Evolutionary conservation across 2,329 filamentous ascomycete species (phyloP), one percentile per base, ranked within the genome.

Genomic region (Albophoma yamanashiensis): DNA sequence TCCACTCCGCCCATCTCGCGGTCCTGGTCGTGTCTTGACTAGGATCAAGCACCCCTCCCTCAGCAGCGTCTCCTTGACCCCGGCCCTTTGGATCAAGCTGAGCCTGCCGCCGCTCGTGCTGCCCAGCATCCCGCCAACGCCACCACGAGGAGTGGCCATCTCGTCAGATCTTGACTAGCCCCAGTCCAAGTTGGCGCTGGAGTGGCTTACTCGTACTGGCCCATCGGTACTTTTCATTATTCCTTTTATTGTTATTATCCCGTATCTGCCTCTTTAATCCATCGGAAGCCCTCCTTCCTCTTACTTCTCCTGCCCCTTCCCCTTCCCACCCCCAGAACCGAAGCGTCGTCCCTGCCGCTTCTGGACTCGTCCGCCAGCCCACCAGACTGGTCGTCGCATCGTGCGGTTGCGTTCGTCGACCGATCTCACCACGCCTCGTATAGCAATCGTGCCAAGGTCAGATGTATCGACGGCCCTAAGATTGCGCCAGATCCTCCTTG

Each of bases 381-480:
- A 39, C 36, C 31, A 39, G 27, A 36, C 45, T 50, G 25, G 45
- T 50, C 45, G 45, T 31, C 36, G 39, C 25, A 27, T 56, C 50
- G 25, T 53, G 43, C 40, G 31, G 43, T 40, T 34, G 36, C 52
- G 25, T n/a, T 27, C 55, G 55, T 57, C 45, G 25, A 50, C 45
- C 45, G 45, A 50, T 50, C 45, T 31, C 45, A 50, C 12, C 25
- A 15, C 45, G 45, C 45, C 25, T 50, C 25, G 45, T 31, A 3
- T 27, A 50, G 25, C 45, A 50, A 31, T 50, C 45, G 45, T 62
- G 64, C 62, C 67, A 71, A 70, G 68, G 42, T 68, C 70, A 71
- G 70, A 73, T 74, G 71, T 68, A 72, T 73, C 71, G 67, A 69
- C 65, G 67, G 65, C 65, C 69, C 67, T 73, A 72, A 43, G 69